Base-by-base conservation (phyloP, 108 stramenopile genomes). In the Skeletonema costatum region DNA sequence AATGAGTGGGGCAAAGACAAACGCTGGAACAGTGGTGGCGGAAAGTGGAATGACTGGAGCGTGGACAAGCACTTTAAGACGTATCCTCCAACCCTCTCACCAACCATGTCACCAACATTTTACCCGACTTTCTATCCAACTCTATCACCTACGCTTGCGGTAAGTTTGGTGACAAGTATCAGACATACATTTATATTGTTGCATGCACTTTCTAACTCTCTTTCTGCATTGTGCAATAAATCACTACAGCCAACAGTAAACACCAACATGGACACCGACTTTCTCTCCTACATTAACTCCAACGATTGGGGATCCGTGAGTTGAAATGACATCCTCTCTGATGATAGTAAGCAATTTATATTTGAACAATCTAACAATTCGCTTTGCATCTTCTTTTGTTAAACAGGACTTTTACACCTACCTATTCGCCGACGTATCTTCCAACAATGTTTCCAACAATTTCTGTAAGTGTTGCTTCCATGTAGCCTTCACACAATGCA, bases 51-150 rank as follows among this genome's bases (percentile, higher is more conserved):
- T 51, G 53, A 8, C 9, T 25, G 21, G 51, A 2, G 35, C 35
- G 1, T 5, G 5, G 35, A 6, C 35, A 36, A 6, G 4, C 35
- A 5, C 35, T 36, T 36, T 5, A 36, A 5, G 51, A 56, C 53
- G 1, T 7, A 3, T 0, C 25, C 53, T 25, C 53, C 53, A 56
- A 56, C 53, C 1, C 53, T 64, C 5, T 38, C 41, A 19, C 63
- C 63, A 21, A 64, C 41, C 4, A 2, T 38, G 12, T 19, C 41
- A 35, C 63, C 63, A 21, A 64, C 63, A 17, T 39, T 64, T 19
- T 64, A 38, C 63, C 63, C 63, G 36, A 64, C 63, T 7, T 35
- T 35, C 12, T 64, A 64, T 36, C 63, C 63, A 9, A 64, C 63
- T 2, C 7, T 56, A 25, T 56, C 53, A 2, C 53, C 53, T 25